phyloP scores from a whole-genome alignment of 768 basidiomycete species.

The Daedaleopsis sinensis region DNA sequence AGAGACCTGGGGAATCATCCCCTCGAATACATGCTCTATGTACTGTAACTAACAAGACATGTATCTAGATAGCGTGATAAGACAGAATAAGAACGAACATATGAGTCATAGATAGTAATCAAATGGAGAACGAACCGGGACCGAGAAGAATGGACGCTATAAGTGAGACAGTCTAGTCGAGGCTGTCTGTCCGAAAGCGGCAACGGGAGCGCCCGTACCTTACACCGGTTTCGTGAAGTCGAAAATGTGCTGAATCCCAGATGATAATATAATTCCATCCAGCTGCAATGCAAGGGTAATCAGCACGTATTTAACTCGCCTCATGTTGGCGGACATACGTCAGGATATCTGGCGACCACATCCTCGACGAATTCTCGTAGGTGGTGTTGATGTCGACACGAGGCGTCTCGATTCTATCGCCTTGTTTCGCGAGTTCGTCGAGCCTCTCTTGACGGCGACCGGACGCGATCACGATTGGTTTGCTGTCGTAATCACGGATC shows the following conservation, averaged over 20 bases:
- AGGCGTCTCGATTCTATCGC: constrained; percentile 42
- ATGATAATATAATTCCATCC: constrained; percentile 55
- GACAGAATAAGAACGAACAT: too few relatives aligned
- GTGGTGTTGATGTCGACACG: constrained; percentile 48
- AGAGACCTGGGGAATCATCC: neutral
- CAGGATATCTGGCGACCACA: constrained; percentile 48
- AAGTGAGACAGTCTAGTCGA: too few relatives aligned
- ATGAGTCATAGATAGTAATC: neutral
- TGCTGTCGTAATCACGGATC: constrained; percentile 48
- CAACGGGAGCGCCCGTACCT: neutral
- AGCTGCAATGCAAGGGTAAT: constrained; percentile 39
- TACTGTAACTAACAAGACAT: neutral
- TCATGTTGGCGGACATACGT: constrained; percentile 38
- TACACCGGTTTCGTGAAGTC: constrained; percentile 44
- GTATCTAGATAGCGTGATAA: too few relatives aligned
- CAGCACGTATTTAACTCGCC: neutral
- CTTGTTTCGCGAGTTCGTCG: constrained; percentile 43
- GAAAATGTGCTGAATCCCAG: constrained; percentile 55
- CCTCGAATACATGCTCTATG: too few relatives aligned
- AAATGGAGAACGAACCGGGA: neutral
- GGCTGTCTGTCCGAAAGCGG: too few relatives aligned
- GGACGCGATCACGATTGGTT: constrained; percentile 52
- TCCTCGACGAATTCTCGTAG: constrained; percentile 40
- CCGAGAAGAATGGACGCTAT: too few relatives aligned
- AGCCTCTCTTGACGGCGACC: constrained; percentile 58